Evolutionary conservation across 202 grass and related monocot genomes (phyloP), one percentile per base, ranked within the genome.

Genomic region (Saccharum hybrid): DNA sequence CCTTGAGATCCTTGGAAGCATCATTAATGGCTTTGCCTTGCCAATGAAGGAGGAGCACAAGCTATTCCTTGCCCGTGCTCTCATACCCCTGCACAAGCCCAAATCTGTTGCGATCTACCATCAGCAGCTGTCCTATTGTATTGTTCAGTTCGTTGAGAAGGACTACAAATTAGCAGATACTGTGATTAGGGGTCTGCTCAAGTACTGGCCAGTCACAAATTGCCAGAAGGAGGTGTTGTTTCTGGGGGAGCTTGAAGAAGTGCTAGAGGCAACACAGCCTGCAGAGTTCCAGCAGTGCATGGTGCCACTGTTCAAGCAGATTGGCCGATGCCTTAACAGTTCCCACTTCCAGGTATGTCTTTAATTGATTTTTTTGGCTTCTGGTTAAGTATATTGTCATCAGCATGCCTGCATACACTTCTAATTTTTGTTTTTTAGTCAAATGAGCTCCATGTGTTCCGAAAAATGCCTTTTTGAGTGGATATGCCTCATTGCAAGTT

Each of bases 31-130:
- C 19, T 97, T 97, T 7, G 94, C 94, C 6, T 56, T 97, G 71
- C 94, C 94, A 41, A 93, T 97, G 91, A 97, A 97, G 86, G 94
- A 97, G 88, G 94, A 97, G 63, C 94, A 97, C 86, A 97, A 97
- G 39, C 79, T 97, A 31, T 97, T 97, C 76, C 90, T 97, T 8
- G 26, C 84, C 9, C 94, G 94, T 6, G 94, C 91, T 2, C 89
- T 97, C 40, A 89, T 97, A 14, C 94, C 94, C 0, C 85, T 97
- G 30, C 94, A 97, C 63, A 97, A 97, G 87, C 94, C 91, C 37
- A 97, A 97, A 77, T 91, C 91, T 0, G 87, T 93, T 3, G 85
- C 43, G 1, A 86, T 97, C 38, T 97, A 97, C 78, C 94, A 97
- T 83, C 94, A 94, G 87, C 94, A 97, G 57, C 62, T 97, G 23